phyloP scores from a whole-genome alignment of 2,329 filamentous ascomycete species.

The Chaetomium strumarium region DNA sequence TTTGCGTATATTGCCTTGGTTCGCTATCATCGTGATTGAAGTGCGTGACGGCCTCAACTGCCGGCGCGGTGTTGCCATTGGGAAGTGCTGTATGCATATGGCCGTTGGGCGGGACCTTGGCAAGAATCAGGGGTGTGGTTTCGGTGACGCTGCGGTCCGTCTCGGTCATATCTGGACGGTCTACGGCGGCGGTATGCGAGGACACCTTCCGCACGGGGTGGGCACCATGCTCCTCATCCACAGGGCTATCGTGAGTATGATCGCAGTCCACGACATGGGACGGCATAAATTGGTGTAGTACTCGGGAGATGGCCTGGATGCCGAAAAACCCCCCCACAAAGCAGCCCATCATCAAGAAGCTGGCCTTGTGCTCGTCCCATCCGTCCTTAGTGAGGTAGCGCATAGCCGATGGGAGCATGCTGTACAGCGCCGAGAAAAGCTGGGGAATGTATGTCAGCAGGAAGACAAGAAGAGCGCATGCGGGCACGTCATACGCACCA shows the following conservation, averaged over 20 bases:
- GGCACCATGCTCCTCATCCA: conserved; percentile 28
- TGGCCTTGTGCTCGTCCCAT: conserved; percentile 60
- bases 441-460: conserved; percentile 33
- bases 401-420: conserved; percentile 84
- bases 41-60: conserved; percentile 27
- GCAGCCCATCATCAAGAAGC: conserved; percentile 61
- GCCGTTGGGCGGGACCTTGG: conserved; percentile 24
- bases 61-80: conserved; percentile 28
- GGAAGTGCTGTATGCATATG: conserved; percentile 23
- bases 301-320: conserved; percentile 66
- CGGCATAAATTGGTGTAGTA: conserved; percentile 68
- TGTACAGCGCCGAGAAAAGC: conserved; percentile 89
- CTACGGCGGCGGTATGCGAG: conserved; percentile 8
- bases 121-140: conserved; percentile 43
- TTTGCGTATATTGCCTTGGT: conserved; percentile 27
- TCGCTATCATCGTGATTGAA: conserved; percentile 23
- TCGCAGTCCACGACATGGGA: conserved; percentile 78
- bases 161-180: conserved; percentile 15
- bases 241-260: conserved; percentile 59
- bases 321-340: conserved; percentile 69
- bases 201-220: conserved; percentile 19
- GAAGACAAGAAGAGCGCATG: conserved; percentile 3
- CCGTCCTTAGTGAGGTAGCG: conserved; percentile 67
- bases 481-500: conserved; percentile 55
- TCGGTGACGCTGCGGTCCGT: conserved; percentile 32